Base-by-base conservation (phyloP, 208 protist genomes). In the Endotrypanum monterogeii region DNA sequence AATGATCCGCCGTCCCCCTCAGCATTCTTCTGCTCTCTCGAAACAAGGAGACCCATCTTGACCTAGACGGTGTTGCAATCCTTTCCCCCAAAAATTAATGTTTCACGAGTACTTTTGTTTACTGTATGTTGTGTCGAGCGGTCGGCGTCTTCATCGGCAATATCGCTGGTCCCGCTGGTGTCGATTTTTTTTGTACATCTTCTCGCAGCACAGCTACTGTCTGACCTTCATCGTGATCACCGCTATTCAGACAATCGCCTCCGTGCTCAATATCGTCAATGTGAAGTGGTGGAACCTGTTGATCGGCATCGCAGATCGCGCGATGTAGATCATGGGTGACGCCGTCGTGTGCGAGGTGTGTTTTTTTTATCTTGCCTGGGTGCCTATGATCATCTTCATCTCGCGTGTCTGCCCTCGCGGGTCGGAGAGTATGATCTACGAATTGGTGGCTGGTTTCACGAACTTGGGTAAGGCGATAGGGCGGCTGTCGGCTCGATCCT, bases 271-370 rank as follows among this genome's bases (percentile, higher is more conserved):
- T 60, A 60, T 92, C 28, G 80, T 91, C 70, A 87, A 90, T 28
- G 87, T 91, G 41, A 68, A 86, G 76, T 85, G 89, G 60, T 93
- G 86, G 87, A 93, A 91, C 81, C 51, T 63, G 11, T 51, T 57
- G 32, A 73, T 82, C 25, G 67, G 76, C 56, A 83, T 90, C 46
- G 81, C 76, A 2, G 87, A 92, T 60, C 74, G 87, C 52, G 81
- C 82, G 48, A 87, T 91, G 74, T 93, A 88, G 79, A 82, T 94
- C 62, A 52, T 94, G 32, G 88, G 90, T 39, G 82, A 94, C 65
- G 76, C 76, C 16, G 81, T 94, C 20, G 77, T 95, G 3, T 88
- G 83, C 51, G 61, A 93, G 78, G 79, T 90, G 41, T 83, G 74
- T n/a, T n/a, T n/a, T 67, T 83, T 80, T 52, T 74, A 87, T 65